Conservation (phyloP, 2,329 filamentous ascomycete genomes). For the Fusarium vanettenii region DNA sequence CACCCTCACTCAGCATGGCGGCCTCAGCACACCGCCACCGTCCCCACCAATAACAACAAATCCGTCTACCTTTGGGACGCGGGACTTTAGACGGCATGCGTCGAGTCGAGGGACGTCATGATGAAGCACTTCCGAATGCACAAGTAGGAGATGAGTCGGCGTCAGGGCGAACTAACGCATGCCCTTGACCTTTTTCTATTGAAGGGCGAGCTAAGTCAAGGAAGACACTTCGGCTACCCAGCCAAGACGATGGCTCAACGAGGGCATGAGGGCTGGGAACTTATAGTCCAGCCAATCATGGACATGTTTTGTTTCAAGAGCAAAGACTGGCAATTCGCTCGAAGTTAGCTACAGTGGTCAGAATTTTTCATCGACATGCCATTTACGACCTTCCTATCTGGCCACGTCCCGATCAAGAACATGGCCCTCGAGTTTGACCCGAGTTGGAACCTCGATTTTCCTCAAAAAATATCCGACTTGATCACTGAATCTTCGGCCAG, state of each 20-base stretch:
- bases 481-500: background rate
- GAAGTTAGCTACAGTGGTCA: background rate
- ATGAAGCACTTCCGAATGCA: background rate
- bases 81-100: background rate
- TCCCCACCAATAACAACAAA: background rate
- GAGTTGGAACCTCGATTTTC: background rate
- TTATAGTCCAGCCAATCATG: background rate
- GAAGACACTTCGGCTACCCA: background rate
- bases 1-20: background rate
- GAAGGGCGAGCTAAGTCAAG: background rate
- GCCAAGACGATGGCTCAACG: background rate
- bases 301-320: background rate
- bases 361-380: background rate
- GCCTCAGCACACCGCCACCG: background rate
- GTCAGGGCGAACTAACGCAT: background rate
- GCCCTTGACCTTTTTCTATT: background rate
- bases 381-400: background rate
- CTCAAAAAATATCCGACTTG: background rate
- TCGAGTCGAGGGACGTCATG: background rate
- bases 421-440: background rate
- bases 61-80: constrained; percentile 1
- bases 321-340: background rate
- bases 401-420: background rate
- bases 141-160: background rate
- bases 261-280: background rate